Base-by-base conservation (phyloP, 163 green algal genomes). In the Scenedesmus sp. region DNA sequence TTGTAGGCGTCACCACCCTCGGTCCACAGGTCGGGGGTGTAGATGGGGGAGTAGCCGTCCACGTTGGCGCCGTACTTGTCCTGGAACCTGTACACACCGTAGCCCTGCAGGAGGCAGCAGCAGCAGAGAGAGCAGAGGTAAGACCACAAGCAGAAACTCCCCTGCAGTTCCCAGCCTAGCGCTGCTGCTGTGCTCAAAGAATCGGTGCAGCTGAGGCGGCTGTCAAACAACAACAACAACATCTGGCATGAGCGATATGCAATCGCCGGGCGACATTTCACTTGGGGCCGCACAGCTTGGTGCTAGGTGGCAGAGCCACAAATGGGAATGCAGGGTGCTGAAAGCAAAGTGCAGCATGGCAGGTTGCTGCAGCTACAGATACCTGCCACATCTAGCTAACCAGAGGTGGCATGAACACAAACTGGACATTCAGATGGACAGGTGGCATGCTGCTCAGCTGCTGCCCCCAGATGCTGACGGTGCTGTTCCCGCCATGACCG, bases 41-140 rank as follows among this genome's bases (percentile, higher is more conserved):
- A 99, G 96, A 99, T 99, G 59, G 98, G 98, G 54, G 96, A 98
- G 97, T 99, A 99, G 89, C 97, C 98, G 89, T 99, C 98, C 20
- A 99, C 97, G 95, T 99, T 99, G 88, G 96, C 98, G 76, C 97
- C 97, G 84, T 99, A 99, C 97, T 99, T 99, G 93, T 97, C 93
- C 4, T 94, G 93, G 92, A 97, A 99, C 46, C 90, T 92, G 94
- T 96, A 97, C 76, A 97, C 95, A 52, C 95, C 97, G 60, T 95
- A 96, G 89, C 97, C 97, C 97, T 98, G 93, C 55, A 90, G 87
- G 16, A 70, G 54, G 52, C 64, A 62, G 56, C 56, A 56, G 23
- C 15, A 10, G 59, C 59, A 83, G 23, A 86, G 79, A 16, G 15
- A 86, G 79, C 12, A 20, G 34, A 46, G 34, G 34, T 46, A 46